A percentile compares a stretch with the other conserved stretches of the same genome.
Evolutionary conservation across 1,284 basidiomycete species (phyloP).

Genomic region (Cryptococcus sp.): DNA sequence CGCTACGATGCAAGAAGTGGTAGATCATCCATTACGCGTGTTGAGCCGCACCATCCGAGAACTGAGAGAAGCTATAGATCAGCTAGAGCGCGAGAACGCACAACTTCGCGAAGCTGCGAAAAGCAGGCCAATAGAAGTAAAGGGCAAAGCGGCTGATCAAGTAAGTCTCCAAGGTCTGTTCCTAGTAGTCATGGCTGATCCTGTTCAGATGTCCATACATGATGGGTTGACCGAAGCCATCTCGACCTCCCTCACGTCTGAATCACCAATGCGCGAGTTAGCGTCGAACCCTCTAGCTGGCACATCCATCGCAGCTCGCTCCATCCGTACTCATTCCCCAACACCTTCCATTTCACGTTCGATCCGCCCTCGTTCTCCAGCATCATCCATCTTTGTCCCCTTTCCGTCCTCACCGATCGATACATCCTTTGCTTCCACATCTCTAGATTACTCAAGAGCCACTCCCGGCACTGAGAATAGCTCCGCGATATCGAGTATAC

Average conservation of each 20-base stretch:
- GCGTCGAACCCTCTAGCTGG: not conserved
- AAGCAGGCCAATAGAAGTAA: not conserved
- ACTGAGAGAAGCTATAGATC: constrained; percentile 32
- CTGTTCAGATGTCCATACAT: constrained; percentile 31
- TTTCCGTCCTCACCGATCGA: constrained; percentile 17
- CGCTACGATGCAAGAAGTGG: not conserved
- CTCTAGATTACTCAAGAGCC: not conserved
- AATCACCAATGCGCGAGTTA: constrained; percentile 10
- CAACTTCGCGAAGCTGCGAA: constrained; percentile 12
- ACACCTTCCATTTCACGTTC: constrained; percentile 15
- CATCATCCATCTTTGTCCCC: constrained; percentile 17
- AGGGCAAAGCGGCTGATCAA: constrained; percentile 21
- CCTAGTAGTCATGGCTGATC: not conserved
- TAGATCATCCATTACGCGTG: constrained; percentile 40
- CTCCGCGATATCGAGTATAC: not conserved
- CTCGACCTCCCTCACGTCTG: constrained; percentile 34
- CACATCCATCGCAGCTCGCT: constrained; percentile 1
- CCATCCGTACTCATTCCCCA: constrained; percentile 11
- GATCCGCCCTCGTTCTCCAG: constrained; percentile 16
- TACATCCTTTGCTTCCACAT: not conserved
- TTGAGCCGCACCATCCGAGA: constrained; percentile 42
- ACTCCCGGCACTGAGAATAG: not conserved
- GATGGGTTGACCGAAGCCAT: constrained; percentile 41
- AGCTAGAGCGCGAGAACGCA: constrained; percentile 42
- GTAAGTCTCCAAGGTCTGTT: constrained; percentile 28